Evolutionary conservation across 805 yeast species (phyloP), one percentile per base, ranked within the genome.

Genomic region (Wickerhamiella azyma): DNA sequence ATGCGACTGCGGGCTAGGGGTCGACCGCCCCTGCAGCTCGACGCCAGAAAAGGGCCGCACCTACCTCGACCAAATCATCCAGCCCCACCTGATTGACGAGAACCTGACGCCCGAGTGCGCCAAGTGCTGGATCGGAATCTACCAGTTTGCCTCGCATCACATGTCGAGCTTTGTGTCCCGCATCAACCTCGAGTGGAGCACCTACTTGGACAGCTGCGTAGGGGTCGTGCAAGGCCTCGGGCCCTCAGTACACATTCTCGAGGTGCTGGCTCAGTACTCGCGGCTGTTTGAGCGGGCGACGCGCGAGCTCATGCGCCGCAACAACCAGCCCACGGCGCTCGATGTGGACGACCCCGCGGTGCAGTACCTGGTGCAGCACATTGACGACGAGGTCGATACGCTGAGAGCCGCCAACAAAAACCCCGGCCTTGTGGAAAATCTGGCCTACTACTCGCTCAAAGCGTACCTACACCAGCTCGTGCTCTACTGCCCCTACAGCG

Each of bases 1-100:
- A 1, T 80, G 76, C 54, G 96, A 86, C 59, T 63, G 86, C 45
- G 94, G 94, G 0, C 69, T 85, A 5, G 75, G 76, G 19, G 26
- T 42, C 2, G 19, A 38, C 4, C 45, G 45, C 5, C 45, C 45
- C 10, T 5, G 14, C 14, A 11, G 39, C n/a, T 14, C 35, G 9
- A 52, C 46, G 47, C 44, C 44, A 2, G 44, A 41, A 6, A 30
- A 49, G 55, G 48, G 48, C 55, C 51, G 50, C 44, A 49, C 50
- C 51, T 29, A 56, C 55, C 41, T 52, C 56, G 52, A 54, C 47
- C 57, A 50, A 41, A 56, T 56, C 24, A 66, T 65, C 37, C 62
- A 67, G 17, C 68, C 72, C 0, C 65, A 66, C 18, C n/a, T 33
- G 9, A 37, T 46, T 14, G 39, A 41, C n/a, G 48, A 46, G 19